Evolutionary conservation across 139 green algal species (phyloP).

Genomic region (Dunaliella sp.): DNA sequence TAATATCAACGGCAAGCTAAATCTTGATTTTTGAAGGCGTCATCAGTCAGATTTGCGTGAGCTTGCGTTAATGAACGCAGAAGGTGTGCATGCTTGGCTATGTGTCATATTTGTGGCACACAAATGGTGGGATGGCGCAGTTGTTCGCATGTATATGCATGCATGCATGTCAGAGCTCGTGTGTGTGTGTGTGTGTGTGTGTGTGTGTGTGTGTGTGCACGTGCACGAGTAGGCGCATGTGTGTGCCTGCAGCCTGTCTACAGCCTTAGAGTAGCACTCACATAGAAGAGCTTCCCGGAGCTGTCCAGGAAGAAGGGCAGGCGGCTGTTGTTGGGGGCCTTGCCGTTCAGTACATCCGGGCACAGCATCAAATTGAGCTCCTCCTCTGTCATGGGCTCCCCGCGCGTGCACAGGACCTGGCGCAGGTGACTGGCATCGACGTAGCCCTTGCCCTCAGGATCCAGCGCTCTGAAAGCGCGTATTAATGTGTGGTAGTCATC

Average conservation of each 20-base stretch:
- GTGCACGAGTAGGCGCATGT: background rate
- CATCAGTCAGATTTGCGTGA: too few relatives aligned
- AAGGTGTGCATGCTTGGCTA: background rate
- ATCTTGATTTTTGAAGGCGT: too few relatives aligned
- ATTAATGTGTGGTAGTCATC: constrained; percentile 58
- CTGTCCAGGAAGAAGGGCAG: constrained; percentile 34
- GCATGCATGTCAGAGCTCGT: background rate
- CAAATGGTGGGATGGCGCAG: background rate
- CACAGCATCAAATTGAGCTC: constrained; percentile 50
- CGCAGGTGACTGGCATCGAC: constrained; percentile 44
- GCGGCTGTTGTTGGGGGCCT: too few relatives aligned
- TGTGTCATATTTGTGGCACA: background rate
- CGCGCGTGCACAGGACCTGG: constrained; percentile 30
- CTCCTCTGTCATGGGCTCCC: constrained; percentile 40
- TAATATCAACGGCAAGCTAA: too few relatives aligned
- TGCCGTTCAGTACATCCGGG: too few relatives aligned
- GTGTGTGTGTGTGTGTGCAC: background rate
- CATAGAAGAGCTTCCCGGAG: constrained; percentile 29
- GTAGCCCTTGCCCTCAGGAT: constrained; percentile 51
- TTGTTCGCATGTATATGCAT: background rate
- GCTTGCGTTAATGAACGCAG: background rate
- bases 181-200: background rate
- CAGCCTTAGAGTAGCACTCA: background rate
- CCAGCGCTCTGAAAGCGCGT: constrained; percentile 54
- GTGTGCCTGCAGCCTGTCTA: background rate